Percentiles rank a stretch among this genome's conserved stretches.
Evolutionary conservation across 257 asterid genomes (phyloP).

Genomic region (Ehretia macrophylla): DNA sequence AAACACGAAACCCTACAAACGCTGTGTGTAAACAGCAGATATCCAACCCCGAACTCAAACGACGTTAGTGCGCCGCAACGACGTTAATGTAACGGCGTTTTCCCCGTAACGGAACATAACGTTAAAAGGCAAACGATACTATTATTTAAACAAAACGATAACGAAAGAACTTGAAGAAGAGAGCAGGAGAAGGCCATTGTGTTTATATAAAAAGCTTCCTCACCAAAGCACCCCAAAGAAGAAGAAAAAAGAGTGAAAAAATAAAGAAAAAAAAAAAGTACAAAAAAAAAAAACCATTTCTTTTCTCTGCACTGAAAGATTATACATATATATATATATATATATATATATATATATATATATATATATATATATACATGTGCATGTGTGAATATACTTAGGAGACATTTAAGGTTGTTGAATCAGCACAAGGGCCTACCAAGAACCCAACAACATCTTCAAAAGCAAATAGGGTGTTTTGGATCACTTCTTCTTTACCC

Average conservation of each 20-base stretch:
- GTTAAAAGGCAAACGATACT: background rate
- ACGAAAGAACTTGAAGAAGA: too few species aligned
- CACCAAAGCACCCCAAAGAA: too few species aligned
- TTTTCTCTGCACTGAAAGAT: background rate
- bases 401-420: background rate
- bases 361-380: background rate
- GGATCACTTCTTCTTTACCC: conserved; percentile 41
- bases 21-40: too few species aligned
- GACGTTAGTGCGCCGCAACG: conserved; percentile 46
- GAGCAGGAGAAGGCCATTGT: conserved; percentile 26
- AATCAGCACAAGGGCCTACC: conserved; percentile 41
- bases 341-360: too few species aligned
- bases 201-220: too few species aligned
- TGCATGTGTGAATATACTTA: conserved; percentile 1
- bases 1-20: too few species aligned
- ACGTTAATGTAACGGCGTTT: conserved; percentile 49
- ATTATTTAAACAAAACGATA: conserved; percentile 30
- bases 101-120: conserved; percentile 18
- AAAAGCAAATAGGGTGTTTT: conserved; percentile 12
- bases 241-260: too few species aligned
- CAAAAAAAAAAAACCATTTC: background rate
- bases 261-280: too few species aligned
- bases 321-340: too few species aligned
- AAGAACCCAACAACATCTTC: conserved; percentile 26
- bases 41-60: too few species aligned